Evolutionary conservation across 805 yeast genomes (phyloP), one percentile per base, ranked within the genome.

Genomic region (Zygosaccharomyces rouxii): DNA sequence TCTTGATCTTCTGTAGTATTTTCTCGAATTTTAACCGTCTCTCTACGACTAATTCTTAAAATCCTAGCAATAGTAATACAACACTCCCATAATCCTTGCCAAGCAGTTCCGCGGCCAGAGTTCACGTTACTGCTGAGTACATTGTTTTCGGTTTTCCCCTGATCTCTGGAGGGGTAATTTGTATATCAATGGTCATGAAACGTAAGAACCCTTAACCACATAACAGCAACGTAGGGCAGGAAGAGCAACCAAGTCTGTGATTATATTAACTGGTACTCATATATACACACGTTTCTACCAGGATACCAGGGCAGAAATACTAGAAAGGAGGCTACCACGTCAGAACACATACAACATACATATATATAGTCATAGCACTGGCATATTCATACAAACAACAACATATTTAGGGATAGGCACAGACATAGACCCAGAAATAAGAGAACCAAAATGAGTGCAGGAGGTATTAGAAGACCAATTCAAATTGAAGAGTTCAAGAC

Each of bases 401-500:
- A 3, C 5, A 28, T n/a, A n/a, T n/a, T n/a, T n/a, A n/a, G n/a
- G n/a, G n/a, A n/a, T 22, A 26, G n/a, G n/a, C 33, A 39, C 23
- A 6, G 37, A 21, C 2, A 33, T 33, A 33, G 21, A 31, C 41
- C 22, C n/a, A 21, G 31, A 14, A 22, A 19, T 18, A 18, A 30
- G 25, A 40, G 40, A 37, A 18, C 19, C 39, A 19, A 14, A 40
- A 63, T 61, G 69, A 54, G 65, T 18, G 57, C 64, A 16, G 57
- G 58, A 19, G 63, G 63, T 22, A 57, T 63, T 28, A 64, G 60
- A 40, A 66, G 71, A 59, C 74, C 75, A 3, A 62, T 71, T 21
- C 68, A 69, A 29, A 70, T 71, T 30, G 71, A 67, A 28, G 81
- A 81, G 50, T 81, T 81, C 59, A 66, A 56, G 13, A 65, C 64